Evolutionary conservation across 495 filamentous ascomycete genomes (phyloP).

Genomic region (Penicillium lagena): DNA sequence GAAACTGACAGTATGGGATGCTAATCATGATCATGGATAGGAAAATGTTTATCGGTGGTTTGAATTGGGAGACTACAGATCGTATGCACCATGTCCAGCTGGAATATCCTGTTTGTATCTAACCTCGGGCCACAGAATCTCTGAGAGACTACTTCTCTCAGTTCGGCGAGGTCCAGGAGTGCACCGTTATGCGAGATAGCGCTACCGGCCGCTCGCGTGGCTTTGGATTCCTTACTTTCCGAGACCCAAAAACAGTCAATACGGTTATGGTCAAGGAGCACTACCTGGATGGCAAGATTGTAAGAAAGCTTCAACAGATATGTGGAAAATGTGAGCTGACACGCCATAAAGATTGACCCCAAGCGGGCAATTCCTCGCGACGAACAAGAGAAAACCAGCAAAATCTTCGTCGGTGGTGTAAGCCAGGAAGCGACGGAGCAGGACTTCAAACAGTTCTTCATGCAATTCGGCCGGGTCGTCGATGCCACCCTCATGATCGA

Average conservation of each 20-base stretch:
- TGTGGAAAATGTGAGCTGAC: conserved; percentile 14
- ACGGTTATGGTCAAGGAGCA: conserved; percentile 99
- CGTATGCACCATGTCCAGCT: conserved; percentile 49
- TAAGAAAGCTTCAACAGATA: conserved; percentile 41
- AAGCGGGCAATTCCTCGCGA: conserved; percentile 97
- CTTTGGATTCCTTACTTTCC: conserved; percentile 97
- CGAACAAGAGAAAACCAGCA: conserved; percentile 94
- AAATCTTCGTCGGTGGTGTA: conserved; percentile 97
- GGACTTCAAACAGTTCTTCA: conserved; percentile 94
- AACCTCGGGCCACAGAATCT: conserved; percentile 57
- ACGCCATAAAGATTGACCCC: conserved; percentile 72
- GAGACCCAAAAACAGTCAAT: conserved; percentile 93
- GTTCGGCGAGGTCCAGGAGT: conserved; percentile 95
- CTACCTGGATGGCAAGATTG: conserved; percentile 95
- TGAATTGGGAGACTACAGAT: conserved; percentile 99
- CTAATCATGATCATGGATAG: conserved; percentile 42
- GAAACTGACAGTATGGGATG: background rate
- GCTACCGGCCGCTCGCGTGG: conserved; percentile 89
- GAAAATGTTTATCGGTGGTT: conserved; percentile 99
- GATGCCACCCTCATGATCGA: conserved; percentile 99
- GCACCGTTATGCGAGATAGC: conserved; percentile 96
- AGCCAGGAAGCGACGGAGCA: conserved; percentile 94
- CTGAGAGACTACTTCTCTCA: conserved; percentile 98
- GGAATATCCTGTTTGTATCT: conserved; percentile 8
- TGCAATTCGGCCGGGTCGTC: conserved; percentile 90